Conservation (phyloP, 176 grass and related monocot genomes). For the Eleusine indica region DNA sequence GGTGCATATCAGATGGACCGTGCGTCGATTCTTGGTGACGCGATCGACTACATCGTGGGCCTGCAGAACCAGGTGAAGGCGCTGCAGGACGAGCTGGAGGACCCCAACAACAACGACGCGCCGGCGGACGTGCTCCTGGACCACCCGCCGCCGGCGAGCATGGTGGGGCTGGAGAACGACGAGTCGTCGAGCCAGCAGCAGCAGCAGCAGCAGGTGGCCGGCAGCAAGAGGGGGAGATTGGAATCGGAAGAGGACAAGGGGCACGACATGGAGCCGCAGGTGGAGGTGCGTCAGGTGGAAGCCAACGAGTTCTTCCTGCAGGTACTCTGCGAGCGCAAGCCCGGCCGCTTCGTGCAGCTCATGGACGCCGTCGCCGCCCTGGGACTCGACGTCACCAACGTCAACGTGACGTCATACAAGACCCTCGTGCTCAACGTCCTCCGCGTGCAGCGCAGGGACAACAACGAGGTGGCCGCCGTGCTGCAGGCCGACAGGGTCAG, state of each 20-base stretch:
- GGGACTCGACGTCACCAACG: slow-evolving; percentile 77
- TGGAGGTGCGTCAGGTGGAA: slow-evolving; percentile 79
- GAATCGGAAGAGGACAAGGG: slow-evolving; percentile 12
- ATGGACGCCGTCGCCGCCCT: slow-evolving; percentile 73
- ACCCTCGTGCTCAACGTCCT: slow-evolving; percentile 80
- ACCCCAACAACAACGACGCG: slow-evolving; percentile 33
- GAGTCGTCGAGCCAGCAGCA: slow-evolving; percentile 37
- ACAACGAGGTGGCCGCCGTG: slow-evolving; percentile 47
- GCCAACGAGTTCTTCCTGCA: slow-evolving; percentile 93
- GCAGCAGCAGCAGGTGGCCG: slow-evolving; percentile 10
- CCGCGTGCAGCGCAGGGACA: slow-evolving; percentile 79
- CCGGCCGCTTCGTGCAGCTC: slow-evolving; percentile 61
- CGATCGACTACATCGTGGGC: slow-evolving; percentile 89
- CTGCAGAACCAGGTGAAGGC: slow-evolving; percentile 86
- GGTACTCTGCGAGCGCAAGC: slow-evolving; percentile 72
- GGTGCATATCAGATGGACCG: slow-evolving; percentile 68
- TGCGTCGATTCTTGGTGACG: slow-evolving; percentile 86
- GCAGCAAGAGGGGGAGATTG: slow-evolving; percentile 24
- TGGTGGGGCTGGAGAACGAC: slow-evolving; percentile 53
- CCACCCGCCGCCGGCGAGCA: slow-evolving; percentile 45
- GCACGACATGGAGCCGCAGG: slow-evolving; percentile 71
- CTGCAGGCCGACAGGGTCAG: slow-evolving; percentile 76
- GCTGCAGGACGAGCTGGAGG: slow-evolving; percentile 88
- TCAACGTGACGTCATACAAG: slow-evolving; percentile 73
- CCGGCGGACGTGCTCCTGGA: slow-evolving; percentile 51